A percentile compares a stretch with the other conserved stretches of the same genome.
Conservation (phyloP, 306 rosid species). For the Prunus kanzakura region DNA sequence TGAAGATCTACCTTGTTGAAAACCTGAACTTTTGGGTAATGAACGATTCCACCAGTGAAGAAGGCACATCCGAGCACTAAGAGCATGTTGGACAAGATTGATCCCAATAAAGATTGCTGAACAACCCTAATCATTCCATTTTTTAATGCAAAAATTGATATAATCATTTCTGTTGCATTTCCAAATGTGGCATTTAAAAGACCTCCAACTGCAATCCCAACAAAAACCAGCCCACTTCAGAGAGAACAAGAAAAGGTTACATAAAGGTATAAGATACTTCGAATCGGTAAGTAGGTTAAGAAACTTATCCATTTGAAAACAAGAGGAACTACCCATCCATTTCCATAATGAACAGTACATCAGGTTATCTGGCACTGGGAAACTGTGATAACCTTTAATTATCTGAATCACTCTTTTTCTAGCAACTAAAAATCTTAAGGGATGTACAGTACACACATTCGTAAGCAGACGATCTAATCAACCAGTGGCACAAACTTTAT, state of each 20-base stretch:
- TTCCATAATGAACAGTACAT: background rate
- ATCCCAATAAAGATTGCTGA: constrained; percentile 86
- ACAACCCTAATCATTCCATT: constrained; percentile 91
- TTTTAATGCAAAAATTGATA: constrained; percentile 80
- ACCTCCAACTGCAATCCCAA: constrained; percentile 79
- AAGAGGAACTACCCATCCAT: background rate
- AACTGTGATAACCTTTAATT: background rate
- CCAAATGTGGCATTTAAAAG: constrained; percentile 90
- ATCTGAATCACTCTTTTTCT: background rate
- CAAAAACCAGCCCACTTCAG: background rate
- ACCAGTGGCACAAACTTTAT: background rate
- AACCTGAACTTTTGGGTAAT: constrained; percentile 52
- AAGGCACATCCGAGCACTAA: constrained; percentile 93
- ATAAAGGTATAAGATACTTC: background rate
- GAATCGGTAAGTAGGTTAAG: background rate
- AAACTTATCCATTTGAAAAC: background rate
- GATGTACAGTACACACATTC: background rate
- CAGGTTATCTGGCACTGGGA: background rate
- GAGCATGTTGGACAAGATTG: constrained; percentile 90
- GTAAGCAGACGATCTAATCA: background rate
- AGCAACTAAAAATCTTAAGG: background rate
- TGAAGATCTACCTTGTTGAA: constrained; percentile 61
- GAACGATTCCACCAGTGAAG: constrained; percentile 78
- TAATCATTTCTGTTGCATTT: constrained; percentile 89
- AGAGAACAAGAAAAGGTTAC: background rate